Percentiles rank a stretch among this genome's conserved stretches.
These are phyloP conservation scores for Lagerstroemia speciosa DNA, from an alignment of 345 rosid species.

Conservation along the genomic window DNA sequence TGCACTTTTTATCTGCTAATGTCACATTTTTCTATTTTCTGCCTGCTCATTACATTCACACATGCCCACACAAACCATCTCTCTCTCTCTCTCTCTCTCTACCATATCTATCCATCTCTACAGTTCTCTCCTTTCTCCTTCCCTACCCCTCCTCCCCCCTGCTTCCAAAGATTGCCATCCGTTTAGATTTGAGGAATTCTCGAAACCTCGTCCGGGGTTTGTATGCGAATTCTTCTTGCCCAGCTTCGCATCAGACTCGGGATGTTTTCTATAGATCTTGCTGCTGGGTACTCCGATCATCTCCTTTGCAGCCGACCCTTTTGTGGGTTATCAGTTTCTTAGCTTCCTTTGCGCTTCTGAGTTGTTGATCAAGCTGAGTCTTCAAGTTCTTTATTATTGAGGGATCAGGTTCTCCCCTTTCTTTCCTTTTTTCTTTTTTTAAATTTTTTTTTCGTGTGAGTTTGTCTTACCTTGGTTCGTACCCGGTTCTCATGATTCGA, in stretches of 20 bases:
- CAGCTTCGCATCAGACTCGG: neutral
- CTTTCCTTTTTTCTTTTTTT: neutral
- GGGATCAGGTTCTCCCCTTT: neutral
- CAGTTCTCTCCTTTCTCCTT: neutral
- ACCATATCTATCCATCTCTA: conserved; percentile 9
- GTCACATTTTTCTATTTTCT: no score
- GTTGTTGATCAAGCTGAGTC: neutral
- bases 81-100: neutral
- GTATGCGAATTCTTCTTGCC: neutral
- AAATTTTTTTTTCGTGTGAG: neutral
- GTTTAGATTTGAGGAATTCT: neutral
- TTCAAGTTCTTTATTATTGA: neutral
- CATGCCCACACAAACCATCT: neutral
- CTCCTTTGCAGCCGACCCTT: neutral
- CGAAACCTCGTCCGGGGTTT: neutral
- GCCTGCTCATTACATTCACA: no score
- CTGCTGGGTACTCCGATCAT: neutral
- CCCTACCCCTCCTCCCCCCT: neutral
- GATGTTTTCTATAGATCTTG: neutral
- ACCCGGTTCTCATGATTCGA: neutral
- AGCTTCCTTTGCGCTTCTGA: neutral
- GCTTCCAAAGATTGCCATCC: neutral
- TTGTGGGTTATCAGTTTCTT: neutral
- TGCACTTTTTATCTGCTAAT: no score
- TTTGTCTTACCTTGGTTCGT: neutral